These are phyloP conservation scores for Pichia cephalocereana DNA, from an alignment of 805 yeast genomes.

Conservation along the genomic window DNA sequence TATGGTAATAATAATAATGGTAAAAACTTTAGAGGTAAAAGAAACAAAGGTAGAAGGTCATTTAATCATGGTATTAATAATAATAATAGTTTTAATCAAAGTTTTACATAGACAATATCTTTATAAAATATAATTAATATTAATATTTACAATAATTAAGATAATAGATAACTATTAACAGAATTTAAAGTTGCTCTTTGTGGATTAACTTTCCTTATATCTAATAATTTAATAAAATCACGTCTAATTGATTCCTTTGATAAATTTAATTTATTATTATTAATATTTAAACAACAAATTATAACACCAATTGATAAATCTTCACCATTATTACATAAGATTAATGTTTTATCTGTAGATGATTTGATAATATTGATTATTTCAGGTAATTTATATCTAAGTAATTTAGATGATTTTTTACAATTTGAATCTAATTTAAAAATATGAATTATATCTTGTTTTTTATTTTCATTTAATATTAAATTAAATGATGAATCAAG, in stretches of 20 bases:
- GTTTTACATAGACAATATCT: too few species aligned
- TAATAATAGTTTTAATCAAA: too few species aligned
- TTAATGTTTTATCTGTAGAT: conserved; percentile 23
- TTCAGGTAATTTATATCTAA: conserved; percentile 39
- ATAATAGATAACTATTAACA: conserved; percentile 52
- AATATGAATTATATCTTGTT: conserved; percentile 14
- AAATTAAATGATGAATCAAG: conserved; percentile 10
- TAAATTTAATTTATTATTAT: conserved; percentile 27
- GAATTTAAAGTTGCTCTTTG: conserved; percentile 71
- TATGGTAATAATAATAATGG: too few species aligned
- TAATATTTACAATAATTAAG: conserved; percentile 7
- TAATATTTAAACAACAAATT: conserved; percentile 39
- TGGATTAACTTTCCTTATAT: conserved; percentile 50
- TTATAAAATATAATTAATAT: too few species aligned
- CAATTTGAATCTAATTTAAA: conserved; percentile 20
- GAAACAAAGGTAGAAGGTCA: neutral
- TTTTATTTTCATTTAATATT: neutral
- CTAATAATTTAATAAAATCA: conserved; percentile 43
- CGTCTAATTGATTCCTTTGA: conserved; percentile 27
- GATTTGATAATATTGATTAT: conserved; percentile 27
- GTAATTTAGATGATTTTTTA: conserved; percentile 59
- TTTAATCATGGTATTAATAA: too few species aligned
- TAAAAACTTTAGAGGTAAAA: neutral
- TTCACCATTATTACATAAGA: conserved; percentile 55
- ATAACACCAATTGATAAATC: conserved; percentile 61